Base-by-base conservation (phyloP, 306 rosid genomes). In the Glycine latifolia region DNA sequence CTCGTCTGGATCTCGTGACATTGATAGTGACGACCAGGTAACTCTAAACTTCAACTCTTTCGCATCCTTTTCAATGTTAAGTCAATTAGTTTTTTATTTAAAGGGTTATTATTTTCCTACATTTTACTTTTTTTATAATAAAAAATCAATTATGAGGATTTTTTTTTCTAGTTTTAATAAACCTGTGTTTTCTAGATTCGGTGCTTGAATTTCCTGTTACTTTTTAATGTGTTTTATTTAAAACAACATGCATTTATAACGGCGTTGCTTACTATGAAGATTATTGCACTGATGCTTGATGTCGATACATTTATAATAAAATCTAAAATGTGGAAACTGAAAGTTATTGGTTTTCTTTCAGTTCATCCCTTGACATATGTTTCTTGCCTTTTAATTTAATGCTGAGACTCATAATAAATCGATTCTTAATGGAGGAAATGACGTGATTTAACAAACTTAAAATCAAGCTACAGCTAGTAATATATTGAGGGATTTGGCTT, bases 1-100 rank as follows among this genome's bases (percentile, higher is more conserved):
- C 35, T 31, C 90, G 13, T 93, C 99, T 85, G 89, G 97, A 90
- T 93, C 97, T 84, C 91, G 86, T 84, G 87, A 89, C 33, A 56
- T 87, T 82, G 92, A 89, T 75, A 84, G 90, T 87, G 97, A 87
- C 47, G 92, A 93, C 48, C 86, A 87, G 94, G 97, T 90, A 79
- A 13, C 58, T 16, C 33, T 56, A 16, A 26, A 39, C 39, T 83
- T 54, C 26, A 26, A 26, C 31, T 26, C 31, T 26, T 26, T 26
- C 31, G 31, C 31, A 26, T 26, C 31, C 31, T 26, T 26, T 26
- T 26, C 74, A 46, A 3, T 65, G 49, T 35, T 39, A 65, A 26
- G 11, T 14, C 16, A 65, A 37, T 65, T 65, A 14, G 71, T 14
- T 65, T 65, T 37, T 13, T 11, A 11, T 60, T 20, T 37, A 65